phyloP scores from a whole-genome alignment of 176 grass and related monocot genomes.

The Triticum urartu region DNA sequence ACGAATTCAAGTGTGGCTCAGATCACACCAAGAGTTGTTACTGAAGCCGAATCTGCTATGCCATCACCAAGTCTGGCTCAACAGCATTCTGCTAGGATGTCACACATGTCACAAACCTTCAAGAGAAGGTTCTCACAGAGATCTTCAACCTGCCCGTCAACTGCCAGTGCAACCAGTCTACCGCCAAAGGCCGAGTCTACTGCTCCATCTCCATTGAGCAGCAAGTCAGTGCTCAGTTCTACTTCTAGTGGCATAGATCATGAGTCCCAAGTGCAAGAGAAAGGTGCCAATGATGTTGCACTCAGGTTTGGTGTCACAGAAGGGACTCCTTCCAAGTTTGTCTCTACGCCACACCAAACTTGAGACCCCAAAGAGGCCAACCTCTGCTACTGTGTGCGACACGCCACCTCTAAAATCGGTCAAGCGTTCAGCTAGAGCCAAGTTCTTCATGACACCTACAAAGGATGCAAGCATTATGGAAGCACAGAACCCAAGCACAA shows the following conservation, averaged over 20 bases:
- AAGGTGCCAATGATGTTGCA: not conserved
- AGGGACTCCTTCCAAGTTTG: slow-evolving; percentile 57
- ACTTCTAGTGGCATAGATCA: not conserved
- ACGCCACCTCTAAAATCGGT: slow-evolving; percentile 37
- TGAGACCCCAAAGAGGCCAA: slow-evolving; percentile 53
- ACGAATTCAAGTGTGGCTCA: slow-evolving; percentile 11
- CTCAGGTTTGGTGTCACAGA: slow-evolving; percentile 22
- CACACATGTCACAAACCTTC: slow-evolving; percentile 56
- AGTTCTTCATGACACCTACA: slow-evolving; percentile 66
- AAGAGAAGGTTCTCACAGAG: slow-evolving; percentile 58
- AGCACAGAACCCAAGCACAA: not conserved
- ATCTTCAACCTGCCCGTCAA: not conserved
- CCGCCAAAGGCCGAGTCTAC: not conserved
- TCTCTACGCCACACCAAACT: slow-evolving; percentile 33
- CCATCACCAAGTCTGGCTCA: not conserved
- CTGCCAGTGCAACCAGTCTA: not conserved
- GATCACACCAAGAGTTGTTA: not conserved
- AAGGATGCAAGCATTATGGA: slow-evolving; percentile 28
- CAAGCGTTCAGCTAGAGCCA: slow-evolving; percentile 54
- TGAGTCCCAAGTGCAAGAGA: not conserved
- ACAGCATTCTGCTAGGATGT: slow-evolving; percentile 38
- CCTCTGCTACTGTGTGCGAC: slow-evolving; percentile 13
- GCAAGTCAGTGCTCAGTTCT: slow-evolving; percentile 1
- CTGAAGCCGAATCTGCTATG: not conserved
- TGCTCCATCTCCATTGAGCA: slow-evolving; percentile 15